phyloP scores from a whole-genome alignment of 371 early-diverging fungal species.

The Blastocladiella emersonii region DNA sequence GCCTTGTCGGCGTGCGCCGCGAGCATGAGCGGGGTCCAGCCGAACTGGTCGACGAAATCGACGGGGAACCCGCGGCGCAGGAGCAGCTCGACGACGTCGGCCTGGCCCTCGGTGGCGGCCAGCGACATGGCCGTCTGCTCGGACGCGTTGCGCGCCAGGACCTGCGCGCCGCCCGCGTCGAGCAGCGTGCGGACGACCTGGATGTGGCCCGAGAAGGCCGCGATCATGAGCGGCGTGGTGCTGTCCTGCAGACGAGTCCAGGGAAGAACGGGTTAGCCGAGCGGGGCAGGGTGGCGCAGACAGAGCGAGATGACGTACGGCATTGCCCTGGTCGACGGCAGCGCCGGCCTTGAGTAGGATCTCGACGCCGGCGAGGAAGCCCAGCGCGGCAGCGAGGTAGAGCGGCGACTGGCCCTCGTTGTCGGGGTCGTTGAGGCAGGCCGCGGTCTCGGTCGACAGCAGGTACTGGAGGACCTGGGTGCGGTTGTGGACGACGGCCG shows the following conservation, averaged over 20 bases:
- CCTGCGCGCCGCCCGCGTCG: background rate
- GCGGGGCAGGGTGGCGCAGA: background rate
- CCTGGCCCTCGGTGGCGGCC: background rate
- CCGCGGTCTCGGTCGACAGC: background rate
- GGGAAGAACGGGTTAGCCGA: too few relatives aligned
- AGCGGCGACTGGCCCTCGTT: background rate
- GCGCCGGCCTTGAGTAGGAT: background rate
- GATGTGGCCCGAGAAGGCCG: background rate
- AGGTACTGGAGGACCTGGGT: background rate
- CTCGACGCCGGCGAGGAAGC: background rate
- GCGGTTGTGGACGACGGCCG: background rate
- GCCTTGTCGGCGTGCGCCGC: background rate
- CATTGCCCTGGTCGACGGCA: background rate
- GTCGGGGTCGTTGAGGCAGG: background rate
- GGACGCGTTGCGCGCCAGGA: background rate
- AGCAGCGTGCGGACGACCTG: background rate
- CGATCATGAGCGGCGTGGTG: background rate
- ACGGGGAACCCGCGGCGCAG: background rate
- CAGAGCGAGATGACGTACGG: background rate
- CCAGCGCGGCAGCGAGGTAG: background rate
- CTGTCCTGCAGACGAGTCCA: background rate
- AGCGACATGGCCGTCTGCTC: constrained; percentile 2
- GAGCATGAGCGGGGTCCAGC: constrained; percentile 3
- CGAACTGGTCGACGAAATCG: background rate
- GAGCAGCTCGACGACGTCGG: background rate